phyloP scores from a whole-genome alignment of 345 rosid genomes.

The Pistacia vera region DNA sequence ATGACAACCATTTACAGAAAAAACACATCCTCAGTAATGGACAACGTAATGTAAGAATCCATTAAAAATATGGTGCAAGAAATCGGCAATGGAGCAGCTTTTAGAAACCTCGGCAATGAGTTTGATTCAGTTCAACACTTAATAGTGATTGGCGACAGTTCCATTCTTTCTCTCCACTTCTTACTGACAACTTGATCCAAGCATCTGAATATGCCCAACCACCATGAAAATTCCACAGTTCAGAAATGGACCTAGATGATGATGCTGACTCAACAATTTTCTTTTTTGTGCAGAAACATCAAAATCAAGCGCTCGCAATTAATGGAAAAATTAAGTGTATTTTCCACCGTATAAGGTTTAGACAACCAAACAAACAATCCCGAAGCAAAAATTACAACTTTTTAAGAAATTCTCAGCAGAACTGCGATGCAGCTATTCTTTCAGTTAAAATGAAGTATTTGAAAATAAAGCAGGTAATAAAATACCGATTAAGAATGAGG shows the following conservation, averaged over 20 bases:
- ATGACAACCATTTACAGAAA: conserved; percentile 4
- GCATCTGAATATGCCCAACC: conserved; percentile 9
- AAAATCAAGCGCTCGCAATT: no score
- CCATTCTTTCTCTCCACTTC: not conserved
- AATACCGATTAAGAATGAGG: conserved; percentile 41
- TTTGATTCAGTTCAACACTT: not conserved
- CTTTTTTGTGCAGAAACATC: no score
- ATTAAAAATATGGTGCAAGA: not conserved
- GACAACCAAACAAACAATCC: not conserved
- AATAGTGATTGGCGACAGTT: not conserved
- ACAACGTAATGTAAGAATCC: conserved; percentile 2
- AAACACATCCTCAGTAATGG: not conserved
- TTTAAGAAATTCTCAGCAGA: not conserved
- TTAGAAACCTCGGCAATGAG: not conserved
- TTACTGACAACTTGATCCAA: not conserved
- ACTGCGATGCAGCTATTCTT: not conserved
- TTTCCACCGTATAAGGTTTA: no score
- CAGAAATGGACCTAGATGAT: not conserved
- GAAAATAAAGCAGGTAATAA: not conserved
- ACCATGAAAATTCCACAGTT: not conserved
- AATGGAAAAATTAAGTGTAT: no score
- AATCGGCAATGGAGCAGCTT: not conserved
- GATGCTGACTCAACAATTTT: no score
- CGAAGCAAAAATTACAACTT: not conserved
- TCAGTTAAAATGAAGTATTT: not conserved